Conservation (phyloP, 2,329 filamentous ascomycete genomes). For the Calonectria pseudoreteaudii region DNA sequence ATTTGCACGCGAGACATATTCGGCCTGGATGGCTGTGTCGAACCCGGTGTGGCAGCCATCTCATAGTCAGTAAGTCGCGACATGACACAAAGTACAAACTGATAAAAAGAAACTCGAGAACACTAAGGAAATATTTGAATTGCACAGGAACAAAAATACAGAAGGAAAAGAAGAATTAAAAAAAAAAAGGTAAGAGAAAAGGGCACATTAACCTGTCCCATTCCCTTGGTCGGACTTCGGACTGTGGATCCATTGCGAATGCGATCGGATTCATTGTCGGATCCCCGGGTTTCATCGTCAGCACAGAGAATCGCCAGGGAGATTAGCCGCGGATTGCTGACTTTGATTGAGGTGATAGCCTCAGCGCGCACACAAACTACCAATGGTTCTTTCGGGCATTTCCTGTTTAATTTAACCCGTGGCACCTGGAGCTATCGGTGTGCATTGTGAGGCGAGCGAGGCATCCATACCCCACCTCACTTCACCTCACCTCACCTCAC, state of each 20-base stretch:
- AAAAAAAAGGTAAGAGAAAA: neutral
- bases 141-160: neutral
- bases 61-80: neutral
- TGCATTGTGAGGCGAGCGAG: neutral
- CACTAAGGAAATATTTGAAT: neutral
- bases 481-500: neutral
- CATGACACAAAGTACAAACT: neutral
- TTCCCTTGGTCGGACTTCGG: neutral
- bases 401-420: neutral
- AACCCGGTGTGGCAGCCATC: neutral
- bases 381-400: neutral
- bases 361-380: neutral
- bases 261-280: constrained; percentile 4
- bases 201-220: neutral
- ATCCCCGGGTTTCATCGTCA: neutral
- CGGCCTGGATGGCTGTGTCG: neutral
- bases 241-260: neutral
- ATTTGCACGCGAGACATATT: constrained; percentile 34
- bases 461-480: neutral
- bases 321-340: constrained; percentile 1
- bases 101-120: neutral
- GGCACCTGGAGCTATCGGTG: neutral
- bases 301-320: neutral
- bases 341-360: neutral
- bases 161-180: neutral